Percentiles rank a stretch among this genome's conserved stretches.
phyloP scores from a whole-genome alignment of 2,329 filamentous ascomycete species.

The Botrytis sinoallii region DNA sequence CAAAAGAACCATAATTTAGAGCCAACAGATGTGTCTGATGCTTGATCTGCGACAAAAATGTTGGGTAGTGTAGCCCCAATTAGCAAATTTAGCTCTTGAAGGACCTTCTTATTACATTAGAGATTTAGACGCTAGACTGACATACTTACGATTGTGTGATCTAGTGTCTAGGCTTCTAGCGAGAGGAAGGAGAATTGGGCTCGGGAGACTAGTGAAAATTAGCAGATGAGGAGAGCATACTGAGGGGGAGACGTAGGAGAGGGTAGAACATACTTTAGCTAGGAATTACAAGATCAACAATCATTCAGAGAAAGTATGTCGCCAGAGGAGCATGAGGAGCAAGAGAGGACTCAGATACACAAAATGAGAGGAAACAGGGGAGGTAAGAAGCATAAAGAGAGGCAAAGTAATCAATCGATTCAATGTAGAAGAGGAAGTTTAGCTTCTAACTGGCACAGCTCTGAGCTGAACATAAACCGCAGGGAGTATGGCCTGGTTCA shows the following conservation, averaged over 20 bases:
- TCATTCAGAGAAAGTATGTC: neutral
- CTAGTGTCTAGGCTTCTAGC: neutral
- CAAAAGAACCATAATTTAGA: rapidly evolving
- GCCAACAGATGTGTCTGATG: neutral
- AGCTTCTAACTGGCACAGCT: neutral
- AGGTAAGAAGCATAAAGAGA: neutral
- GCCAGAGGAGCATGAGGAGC: neutral
- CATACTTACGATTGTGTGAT: neutral
- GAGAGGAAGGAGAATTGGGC: neutral
- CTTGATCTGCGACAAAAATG: neutral
- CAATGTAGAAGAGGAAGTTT: neutral
- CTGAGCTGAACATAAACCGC: neutral
- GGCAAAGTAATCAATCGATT: neutral
- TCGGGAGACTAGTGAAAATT: neutral
- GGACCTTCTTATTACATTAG: neutral
- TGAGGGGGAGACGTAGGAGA: no score
- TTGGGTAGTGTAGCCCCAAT: no score
- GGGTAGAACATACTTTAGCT: no score
- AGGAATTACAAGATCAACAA: neutral
- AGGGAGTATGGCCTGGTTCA: neutral
- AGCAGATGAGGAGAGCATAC: neutral
- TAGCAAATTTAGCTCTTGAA: no score
- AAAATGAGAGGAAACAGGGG: neutral
- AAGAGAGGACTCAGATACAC: neutral
- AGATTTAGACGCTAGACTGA: rapidly evolving